These are phyloP conservation scores for Entonaema liquescens DNA, from an alignment of 495 filamentous ascomycete genomes.

Conservation along the genomic window DNA sequence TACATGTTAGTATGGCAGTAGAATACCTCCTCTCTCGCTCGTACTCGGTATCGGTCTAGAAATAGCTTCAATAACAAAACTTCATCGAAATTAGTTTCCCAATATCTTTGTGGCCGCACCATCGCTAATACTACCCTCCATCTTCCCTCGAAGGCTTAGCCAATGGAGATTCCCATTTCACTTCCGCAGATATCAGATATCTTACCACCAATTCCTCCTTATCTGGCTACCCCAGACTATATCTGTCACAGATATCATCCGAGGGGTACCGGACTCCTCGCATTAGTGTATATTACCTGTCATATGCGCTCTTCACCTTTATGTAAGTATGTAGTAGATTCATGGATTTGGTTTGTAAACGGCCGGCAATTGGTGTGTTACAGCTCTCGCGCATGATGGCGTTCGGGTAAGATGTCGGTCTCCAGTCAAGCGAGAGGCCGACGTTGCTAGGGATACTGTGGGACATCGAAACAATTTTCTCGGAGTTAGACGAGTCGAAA, in stretches of 20 bases:
- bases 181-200: slow-evolving; percentile 4
- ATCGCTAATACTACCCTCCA: slow-evolving; percentile 20
- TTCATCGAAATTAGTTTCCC: slow-evolving; percentile 4
- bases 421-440: slow-evolving; percentile 14
- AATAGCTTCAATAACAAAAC: slow-evolving; percentile 8
- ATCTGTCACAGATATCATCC: slow-evolving; percentile 24
- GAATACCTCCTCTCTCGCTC: background rate
- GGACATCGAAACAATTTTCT: slow-evolving; percentile 5
- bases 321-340: too few relatives aligned
- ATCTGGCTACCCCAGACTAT: slow-evolving; percentile 29
- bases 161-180: slow-evolving; percentile 20
- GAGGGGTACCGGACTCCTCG: slow-evolving; percentile 16
- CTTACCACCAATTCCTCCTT: slow-evolving; percentile 12
- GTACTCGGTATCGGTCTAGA: slow-evolving; percentile 12
- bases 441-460: slow-evolving; percentile 7
- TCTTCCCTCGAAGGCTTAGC: slow-evolving; percentile 5
- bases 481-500: slow-evolving; percentile 28
- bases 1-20: background rate
- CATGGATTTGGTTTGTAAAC: slow-evolving; percentile 12
- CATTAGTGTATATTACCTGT: slow-evolving; percentile 8
- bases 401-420: slow-evolving; percentile 24
- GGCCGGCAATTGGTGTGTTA: slow-evolving; percentile 33
- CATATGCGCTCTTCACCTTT: slow-evolving; percentile 12
- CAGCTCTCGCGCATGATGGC: slow-evolving; percentile 37
- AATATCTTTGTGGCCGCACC: background rate